Evolutionary conservation across 768 basidiomycete species (phyloP), one percentile per base, ranked within the genome.

Genomic region (Trametes gibbosa): DNA sequence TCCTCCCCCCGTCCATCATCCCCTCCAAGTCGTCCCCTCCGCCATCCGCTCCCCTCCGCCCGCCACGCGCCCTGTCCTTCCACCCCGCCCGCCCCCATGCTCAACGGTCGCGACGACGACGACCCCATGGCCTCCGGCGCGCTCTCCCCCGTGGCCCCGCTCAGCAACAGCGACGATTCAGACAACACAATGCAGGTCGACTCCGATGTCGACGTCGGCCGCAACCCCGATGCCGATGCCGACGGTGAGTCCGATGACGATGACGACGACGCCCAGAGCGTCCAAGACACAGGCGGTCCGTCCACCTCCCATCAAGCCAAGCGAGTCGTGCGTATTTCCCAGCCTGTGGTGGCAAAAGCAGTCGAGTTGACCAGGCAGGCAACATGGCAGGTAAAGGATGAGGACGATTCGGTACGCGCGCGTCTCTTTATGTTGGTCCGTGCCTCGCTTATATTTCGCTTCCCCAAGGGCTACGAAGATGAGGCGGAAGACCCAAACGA

Each of bases 101-200:
- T 64, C 63, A 63, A 60, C 64, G 60, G 60, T 56, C 52, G 43
- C 62, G 59, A 64, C 63, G 58, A 58, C 65, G 60, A 64, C 65
- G 65, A 63, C 60, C 63, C 58, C 55, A 65, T 63, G 59, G 53
- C 53, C 58, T 62, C 64, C 61, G 63, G 47, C 62, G 59, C 64
- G 35, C 67, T 66, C 54, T 68, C 69, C 64, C 68, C 71, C 62
- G 57, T 56, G 19, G 62, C 55, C 59, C 66, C 63, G 23, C 61
- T 62, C 56, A 58, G 51, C 56, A 70, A 71, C 74, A 75, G 74
- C 62, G 76, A 77, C 60, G 76, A 77, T 61, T 74, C 76, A 67
- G 68, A 72, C 69, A 63, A 84, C 66, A 82, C 84, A 70, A 89
- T 90, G 88, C 80, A 86, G 69, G 73, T 89, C 74, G 87, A 89